Evolutionary conservation across 495 filamentous ascomycete species (phyloP), one percentile per base, ranked within the genome.

Genomic region (Letharia columbiana): DNA sequence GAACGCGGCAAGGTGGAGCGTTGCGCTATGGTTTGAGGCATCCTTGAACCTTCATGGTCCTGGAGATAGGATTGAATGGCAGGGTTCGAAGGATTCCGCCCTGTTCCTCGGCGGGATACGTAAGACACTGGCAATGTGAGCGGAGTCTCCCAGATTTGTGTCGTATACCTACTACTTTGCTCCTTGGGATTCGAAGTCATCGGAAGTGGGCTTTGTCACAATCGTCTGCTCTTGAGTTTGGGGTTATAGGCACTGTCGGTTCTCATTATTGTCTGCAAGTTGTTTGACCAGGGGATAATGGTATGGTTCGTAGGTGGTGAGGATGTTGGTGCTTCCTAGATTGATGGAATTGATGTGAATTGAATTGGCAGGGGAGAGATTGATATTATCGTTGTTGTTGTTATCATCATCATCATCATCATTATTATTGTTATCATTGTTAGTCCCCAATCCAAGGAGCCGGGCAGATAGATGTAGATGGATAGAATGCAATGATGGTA

Each of bases 171-270:
- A 66, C 64, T 66, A 4, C 10, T 60, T 39, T 35, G 39, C 11
- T 45, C 8, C 15, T 52, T 47, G 42, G n/a, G 8, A 64, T 13
- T 1, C 20, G 69, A 15, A 72, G 65, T 61, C 66, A 67, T 50
- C 73, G 66, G 56, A 39, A 62, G 68, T 8, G 70, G 71, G 37
- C 45, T 67, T 10, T 72, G 60, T 60, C 66, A 69, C 52, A 70
- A 66, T 62, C 54, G 69, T 54, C 59, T 60, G 37, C 63, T 66
- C 44, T 66, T 66, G 64, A 66, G 64, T 44, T 66, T 66, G 20
- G 44, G 54, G 20, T 66, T 66, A 28, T 66, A 66, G 40, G 47
- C 20, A 18, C 2, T 17, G 2, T 5, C 42, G 15, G 17, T 40
- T 42, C n/a, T 56, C 64, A 66, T 66, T 33, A 37, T 37, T 37